A percentile compares a stretch with the other conserved stretches of the same genome.
These are phyloP conservation scores for Starmerella lactis-condensi DNA, from an alignment of 805 yeast species.

Conservation along the genomic window DNA sequence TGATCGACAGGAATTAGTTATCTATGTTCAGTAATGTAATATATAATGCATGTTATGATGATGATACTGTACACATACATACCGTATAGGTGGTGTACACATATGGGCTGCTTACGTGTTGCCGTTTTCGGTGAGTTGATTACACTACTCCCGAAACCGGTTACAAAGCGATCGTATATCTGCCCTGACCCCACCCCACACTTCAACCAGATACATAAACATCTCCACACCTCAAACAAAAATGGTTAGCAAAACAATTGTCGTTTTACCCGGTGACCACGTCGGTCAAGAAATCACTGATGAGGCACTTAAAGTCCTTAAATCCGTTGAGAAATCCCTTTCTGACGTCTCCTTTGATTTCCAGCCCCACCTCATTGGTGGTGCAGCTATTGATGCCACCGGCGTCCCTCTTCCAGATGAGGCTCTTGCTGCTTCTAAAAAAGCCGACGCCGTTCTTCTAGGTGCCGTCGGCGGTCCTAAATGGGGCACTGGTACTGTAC, in stretches of 20 bases:
- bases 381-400: slow-evolving; percentile 95
- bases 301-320: slow-evolving; percentile 82
- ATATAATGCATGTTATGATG: too few species aligned
- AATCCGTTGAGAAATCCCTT: slow-evolving; percentile 48
- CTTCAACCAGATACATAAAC: background rate
- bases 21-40: slow-evolving; percentile 10
- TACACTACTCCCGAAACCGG: too few species aligned
- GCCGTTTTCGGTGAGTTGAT: too few species aligned
- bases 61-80: too few species aligned
- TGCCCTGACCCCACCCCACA: background rate
- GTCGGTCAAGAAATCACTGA: slow-evolving; percentile 79
- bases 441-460: slow-evolving; percentile 81
- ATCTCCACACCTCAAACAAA: background rate
- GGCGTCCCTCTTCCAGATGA: slow-evolving; percentile 82
- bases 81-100: too few species aligned
- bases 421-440: slow-evolving; percentile 63
- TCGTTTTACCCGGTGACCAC: slow-evolving; percentile 90
- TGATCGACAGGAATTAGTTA: slow-evolving; percentile 9
- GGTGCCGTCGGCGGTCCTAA: slow-evolving; percentile 99
- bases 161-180: too few species aligned
- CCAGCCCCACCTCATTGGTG: slow-evolving; percentile 78
- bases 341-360: slow-evolving; percentile 51
- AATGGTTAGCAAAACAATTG: slow-evolving; percentile 41
- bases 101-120: too few species aligned
- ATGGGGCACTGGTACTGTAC: slow-evolving; percentile 92